Base-by-base conservation (phyloP, 176 grass and related monocot species). In the Secale cereale region DNA sequence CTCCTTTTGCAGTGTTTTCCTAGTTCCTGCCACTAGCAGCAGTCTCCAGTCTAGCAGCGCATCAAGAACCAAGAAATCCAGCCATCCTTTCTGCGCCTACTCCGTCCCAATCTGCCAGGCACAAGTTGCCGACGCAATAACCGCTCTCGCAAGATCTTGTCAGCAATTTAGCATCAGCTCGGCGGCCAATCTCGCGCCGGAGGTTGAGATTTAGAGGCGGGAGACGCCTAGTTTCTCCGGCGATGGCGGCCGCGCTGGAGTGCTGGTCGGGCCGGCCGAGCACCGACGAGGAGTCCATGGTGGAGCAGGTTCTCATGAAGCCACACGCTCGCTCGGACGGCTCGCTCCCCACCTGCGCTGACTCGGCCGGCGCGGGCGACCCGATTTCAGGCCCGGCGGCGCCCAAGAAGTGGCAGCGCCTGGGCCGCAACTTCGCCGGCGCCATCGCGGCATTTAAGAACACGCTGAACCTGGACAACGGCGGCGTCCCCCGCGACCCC, bases 231-330 rank as follows among this genome's bases (percentile, higher is more conserved):
- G 20, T 92, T n/a, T n/a, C 7, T 76, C 30, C 80, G 23, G 74
- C 30, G 43, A 98, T 99, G 97, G 97, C 94, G 40, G 94, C 97
- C 71, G 94, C 97, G 82, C 79, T 99, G 27, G 97, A 99, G 89
- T 99, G 97, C 92, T 97, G 97, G 97, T 97, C 97, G 29, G 97
- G 97, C 17, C 84, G 97, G 22, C 97, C 97, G 16, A 99, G 97
- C 78, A 99, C 97, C 15, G 97, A 99, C 82, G 97, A 99, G 88
- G 97, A 99, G 70, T 74, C 71, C 41, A 86, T 97, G 91, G 94
- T 94, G 83, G 97, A 99, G 90, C 97, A 99, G 64, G 97, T 99
- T 29, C 92, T 99, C 66, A 99, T 99, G 97, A 95, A 92, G 81
- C 85, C 86, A 22, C 88, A 94, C 54, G 72, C 88, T 57, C 94